These are phyloP conservation scores for Pythium volutum DNA, from an alignment of 352 stramenopile species.

Conservation along the genomic window DNA sequence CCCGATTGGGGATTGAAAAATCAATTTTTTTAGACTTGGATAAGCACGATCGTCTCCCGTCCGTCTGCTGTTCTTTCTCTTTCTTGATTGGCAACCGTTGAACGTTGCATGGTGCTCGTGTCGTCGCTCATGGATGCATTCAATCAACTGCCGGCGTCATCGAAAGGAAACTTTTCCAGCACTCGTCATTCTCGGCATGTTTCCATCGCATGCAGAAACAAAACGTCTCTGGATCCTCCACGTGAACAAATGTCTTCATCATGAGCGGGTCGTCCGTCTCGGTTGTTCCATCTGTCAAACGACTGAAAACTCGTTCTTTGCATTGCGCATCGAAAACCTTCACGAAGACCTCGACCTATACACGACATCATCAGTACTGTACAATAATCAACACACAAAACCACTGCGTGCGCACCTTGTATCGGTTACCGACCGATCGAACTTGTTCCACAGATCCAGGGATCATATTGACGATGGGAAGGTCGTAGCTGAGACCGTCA, in stretches of 20 bases:
- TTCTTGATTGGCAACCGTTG: too few relatives aligned
- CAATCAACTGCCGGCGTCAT: slow-evolving; percentile 11
- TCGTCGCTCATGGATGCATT: too few relatives aligned
- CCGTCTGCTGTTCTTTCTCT: too few relatives aligned
- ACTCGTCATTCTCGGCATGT: neutral
- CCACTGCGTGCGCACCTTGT: neutral
- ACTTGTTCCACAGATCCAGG: neutral
- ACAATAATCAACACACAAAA: too few relatives aligned
- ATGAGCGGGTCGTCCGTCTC: slow-evolving; percentile 1
- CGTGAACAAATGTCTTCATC: slow-evolving; percentile 10
- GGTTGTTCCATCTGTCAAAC: slow-evolving; percentile 1
- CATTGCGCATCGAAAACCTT: slow-evolving; percentile 4
- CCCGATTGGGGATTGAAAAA: too few relatives aligned
- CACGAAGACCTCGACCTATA: slow-evolving; percentile 11
- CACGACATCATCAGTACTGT: too few relatives aligned
- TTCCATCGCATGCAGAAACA: slow-evolving; percentile 3
- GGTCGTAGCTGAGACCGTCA: neutral
- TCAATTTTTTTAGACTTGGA: too few relatives aligned
- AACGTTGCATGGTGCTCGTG: too few relatives aligned
- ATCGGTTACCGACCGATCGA: neutral
- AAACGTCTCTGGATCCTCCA: slow-evolving; percentile 8
- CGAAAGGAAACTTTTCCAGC: neutral
- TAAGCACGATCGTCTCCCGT: too few relatives aligned
- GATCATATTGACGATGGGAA: neutral
- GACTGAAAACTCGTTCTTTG: slow-evolving; percentile 3